Evolutionary conservation across 805 yeast species (phyloP), one percentile per base, ranked within the genome.

Genomic region (Pichia scutulata): DNA sequence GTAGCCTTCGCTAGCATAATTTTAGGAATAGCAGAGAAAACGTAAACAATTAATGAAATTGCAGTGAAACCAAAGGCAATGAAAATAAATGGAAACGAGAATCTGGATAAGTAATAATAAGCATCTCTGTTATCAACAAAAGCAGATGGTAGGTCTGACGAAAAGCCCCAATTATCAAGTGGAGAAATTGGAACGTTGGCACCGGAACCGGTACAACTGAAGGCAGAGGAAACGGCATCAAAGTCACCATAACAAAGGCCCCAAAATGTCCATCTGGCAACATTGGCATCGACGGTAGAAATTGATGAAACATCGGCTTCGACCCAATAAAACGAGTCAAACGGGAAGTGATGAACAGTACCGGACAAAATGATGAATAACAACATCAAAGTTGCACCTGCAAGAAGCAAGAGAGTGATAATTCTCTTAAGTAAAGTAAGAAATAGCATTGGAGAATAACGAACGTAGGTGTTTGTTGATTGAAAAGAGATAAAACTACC

Each of bases 241-340:
- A 65, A 59, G 18, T 50, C 52, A 47, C 71, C 71, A 46, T 70
- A 71, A 65, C 88, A 82, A 43, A 84, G 75, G 57, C 92, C 90
- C 92, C 92, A 86, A 71, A 80, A 84, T 2, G 90, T 84, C 90
- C 90, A 86, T 60, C 86, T 80, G n/a, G 88, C 70, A 45, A 71
- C 59, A 37, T 64, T 65, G 43, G 68, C 60, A 28, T 63, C 63
- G 22, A 71, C 65, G 8, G 85, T 84, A 42, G 71, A 64, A 3
- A 84, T 79, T 43, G 63, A 63, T 2, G 80, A 67, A 46, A 92
- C 85, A 61, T 84, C 83, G 46, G 82, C 90, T 64, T 77, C 71
- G 37, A 86, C 61, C 88, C 89, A 82, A 68, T 81, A 86, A 60
- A 85, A 84, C 30, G 67, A 69, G 66, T 82, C 71, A 57, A 85